These are phyloP conservation scores for Ceratocystis albifundus DNA, from an alignment of 2,329 filamentous ascomycete species.

Conservation along the genomic window DNA sequence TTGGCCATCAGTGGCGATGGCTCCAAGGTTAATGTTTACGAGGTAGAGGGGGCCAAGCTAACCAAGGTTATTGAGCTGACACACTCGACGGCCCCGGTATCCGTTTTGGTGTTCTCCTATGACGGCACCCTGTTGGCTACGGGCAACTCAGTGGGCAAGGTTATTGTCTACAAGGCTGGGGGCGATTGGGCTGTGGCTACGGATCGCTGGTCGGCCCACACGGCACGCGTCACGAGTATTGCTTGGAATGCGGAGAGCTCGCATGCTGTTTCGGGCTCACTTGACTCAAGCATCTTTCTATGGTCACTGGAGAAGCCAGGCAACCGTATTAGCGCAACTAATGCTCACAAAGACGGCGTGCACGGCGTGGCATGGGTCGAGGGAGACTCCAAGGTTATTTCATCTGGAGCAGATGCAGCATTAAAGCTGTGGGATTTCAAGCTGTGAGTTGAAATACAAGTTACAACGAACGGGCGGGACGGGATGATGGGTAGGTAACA, in stretches of 20 bases:
- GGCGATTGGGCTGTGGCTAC: constrained; percentile 57
- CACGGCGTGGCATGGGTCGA: constrained; percentile 74
- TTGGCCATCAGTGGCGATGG: constrained; percentile 68
- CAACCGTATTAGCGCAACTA: constrained; percentile 68
- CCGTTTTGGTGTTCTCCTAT: constrained; percentile 70
- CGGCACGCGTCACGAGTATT: constrained; percentile 45
- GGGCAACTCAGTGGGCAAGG: constrained; percentile 76
- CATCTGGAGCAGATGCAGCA: constrained; percentile 73
- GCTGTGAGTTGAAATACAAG: constrained; percentile 15
- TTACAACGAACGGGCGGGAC: not conserved
- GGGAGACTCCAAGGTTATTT: constrained; percentile 55
- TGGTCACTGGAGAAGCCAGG: constrained; percentile 82
- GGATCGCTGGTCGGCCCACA: constrained; percentile 56
- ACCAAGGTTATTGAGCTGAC: constrained; percentile 46
- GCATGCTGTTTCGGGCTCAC: constrained; percentile 68
- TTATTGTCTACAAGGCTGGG: constrained; percentile 54
- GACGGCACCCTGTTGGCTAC: constrained; percentile 68
- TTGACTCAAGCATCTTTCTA: constrained; percentile 86
- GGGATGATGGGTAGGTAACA: not conserved
- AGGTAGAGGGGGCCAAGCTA: constrained; percentile 46
- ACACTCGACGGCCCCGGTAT: constrained; percentile 59
- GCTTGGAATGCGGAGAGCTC: constrained; percentile 69
- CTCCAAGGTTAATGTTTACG: constrained; percentile 60
- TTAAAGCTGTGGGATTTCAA: constrained; percentile 68
- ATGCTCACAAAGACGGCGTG: constrained; percentile 94